Percentiles rank a stretch among this genome's conserved stretches.
Conservation (phyloP, 257 asterid species). For the Gardenia jasminoides region DNA sequence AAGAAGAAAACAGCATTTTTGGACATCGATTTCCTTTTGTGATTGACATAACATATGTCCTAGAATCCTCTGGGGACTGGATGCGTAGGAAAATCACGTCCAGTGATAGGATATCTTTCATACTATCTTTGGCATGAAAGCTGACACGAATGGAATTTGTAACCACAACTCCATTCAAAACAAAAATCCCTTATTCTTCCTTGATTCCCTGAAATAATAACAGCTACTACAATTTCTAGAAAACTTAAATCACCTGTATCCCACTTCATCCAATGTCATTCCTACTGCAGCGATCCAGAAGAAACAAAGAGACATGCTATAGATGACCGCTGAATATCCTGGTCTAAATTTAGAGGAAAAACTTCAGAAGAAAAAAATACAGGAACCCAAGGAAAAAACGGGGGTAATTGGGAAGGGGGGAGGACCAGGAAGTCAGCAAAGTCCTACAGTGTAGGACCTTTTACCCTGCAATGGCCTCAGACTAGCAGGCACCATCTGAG, state of each 20-base stretch:
- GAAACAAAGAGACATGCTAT: not conserved
- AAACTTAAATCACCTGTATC: not conserved
- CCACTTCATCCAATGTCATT: not conserved
- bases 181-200: no score
- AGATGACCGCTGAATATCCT: not conserved
- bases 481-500: not conserved
- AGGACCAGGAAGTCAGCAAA: conserved; percentile 2
- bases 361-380: not conserved
- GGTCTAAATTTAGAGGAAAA: not conserved
- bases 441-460: conserved; percentile 1
- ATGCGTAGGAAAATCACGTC: no score
- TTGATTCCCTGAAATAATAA: not conserved
- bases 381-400: not conserved
- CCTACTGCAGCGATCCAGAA: not conserved
- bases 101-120: no score
- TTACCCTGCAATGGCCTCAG: not conserved
- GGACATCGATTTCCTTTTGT: no score
- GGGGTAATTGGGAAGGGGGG: no score
- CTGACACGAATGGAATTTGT: no score
- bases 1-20: no score
- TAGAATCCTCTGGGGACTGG: no score
- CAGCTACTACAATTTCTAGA: not conserved
- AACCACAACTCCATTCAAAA: no score
- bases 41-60: no score
- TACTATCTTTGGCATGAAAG: no score